These are phyloP conservation scores for Nothomitra cinnamomea DNA, from an alignment of 2,329 filamentous ascomycete genomes.

Conservation along the genomic window DNA sequence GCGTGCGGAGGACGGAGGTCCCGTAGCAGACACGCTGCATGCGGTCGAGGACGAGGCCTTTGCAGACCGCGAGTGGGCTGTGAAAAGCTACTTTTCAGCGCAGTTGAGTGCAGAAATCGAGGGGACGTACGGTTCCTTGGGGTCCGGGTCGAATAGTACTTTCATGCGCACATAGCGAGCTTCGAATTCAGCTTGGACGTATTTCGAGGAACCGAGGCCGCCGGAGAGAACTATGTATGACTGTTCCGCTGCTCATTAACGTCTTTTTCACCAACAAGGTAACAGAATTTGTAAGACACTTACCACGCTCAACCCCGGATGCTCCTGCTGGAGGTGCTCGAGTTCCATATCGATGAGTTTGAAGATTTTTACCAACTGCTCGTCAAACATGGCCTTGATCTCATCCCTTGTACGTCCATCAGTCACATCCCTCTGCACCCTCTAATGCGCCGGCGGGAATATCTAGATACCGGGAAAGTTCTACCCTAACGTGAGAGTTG, in stretches of 20 bases:
- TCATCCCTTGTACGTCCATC: neutral
- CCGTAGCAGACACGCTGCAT: neutral
- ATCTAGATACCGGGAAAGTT: neutral
- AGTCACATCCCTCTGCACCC: neutral
- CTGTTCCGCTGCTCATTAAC: no score
- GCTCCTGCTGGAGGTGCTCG: neutral
- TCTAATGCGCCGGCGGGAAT: no score
- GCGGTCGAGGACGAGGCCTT: neutral
- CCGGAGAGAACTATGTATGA: neutral
- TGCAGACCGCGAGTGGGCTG: neutral
- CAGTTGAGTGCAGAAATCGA: neutral
- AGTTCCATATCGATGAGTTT: neutral
- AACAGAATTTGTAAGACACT: no score
- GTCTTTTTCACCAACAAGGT: no score
- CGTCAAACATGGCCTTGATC: neutral
- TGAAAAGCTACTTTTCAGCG: no score
- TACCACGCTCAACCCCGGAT: neutral
- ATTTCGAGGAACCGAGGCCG: neutral
- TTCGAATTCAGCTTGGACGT: neutral
- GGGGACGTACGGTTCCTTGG: neutral
- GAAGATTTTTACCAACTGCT: neutral
- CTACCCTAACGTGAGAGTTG: neutral
- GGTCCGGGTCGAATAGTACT: neutral
- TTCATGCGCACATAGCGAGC: neutral
- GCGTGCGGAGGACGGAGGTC: neutral